These are phyloP conservation scores for Dipodascopsis tothii DNA, from an alignment of 805 yeast species.

Conservation along the genomic window DNA sequence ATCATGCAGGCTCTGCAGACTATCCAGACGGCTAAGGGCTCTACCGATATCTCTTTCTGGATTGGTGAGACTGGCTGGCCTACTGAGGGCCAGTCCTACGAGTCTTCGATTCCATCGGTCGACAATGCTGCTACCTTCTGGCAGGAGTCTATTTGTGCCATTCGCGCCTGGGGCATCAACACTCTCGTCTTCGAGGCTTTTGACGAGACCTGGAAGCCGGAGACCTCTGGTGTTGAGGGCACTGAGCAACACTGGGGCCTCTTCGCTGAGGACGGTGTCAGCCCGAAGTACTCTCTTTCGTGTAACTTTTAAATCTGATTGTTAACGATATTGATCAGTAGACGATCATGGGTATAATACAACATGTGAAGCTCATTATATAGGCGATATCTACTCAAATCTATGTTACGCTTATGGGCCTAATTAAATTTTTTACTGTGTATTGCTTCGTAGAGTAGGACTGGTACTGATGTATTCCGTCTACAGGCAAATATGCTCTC, in stretches of 20 bases:
- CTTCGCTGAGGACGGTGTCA: conserved; percentile 41
- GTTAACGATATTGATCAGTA: background rate
- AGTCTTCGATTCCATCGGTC: conserved; percentile 57
- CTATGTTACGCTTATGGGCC: too few relatives aligned
- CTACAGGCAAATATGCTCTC: too few relatives aligned
- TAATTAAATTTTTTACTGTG: too few relatives aligned
- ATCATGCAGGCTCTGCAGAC: conserved; percentile 94
- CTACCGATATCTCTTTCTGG: conserved; percentile 81
- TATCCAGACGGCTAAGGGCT: conserved; percentile 79
- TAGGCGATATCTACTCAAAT: too few relatives aligned
- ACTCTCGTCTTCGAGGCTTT: conserved; percentile 89
- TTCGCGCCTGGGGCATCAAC: conserved; percentile 93
- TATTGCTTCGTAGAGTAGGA: too few relatives aligned
- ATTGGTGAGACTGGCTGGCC: conserved; percentile 98
- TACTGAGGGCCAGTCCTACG: conserved; percentile 69
- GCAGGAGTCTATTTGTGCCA: conserved; percentile 84
- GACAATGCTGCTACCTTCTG: conserved; percentile 73
- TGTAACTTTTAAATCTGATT: conserved; percentile 6
- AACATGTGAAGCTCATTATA: too few relatives aligned
- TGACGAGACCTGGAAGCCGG: conserved; percentile 95
- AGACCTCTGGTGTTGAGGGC: conserved; percentile 65
- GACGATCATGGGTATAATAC: too few relatives aligned
- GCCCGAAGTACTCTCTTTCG: conserved; percentile 15
- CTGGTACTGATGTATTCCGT: too few relatives aligned
- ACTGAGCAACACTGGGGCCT: conserved; percentile 97